A percentile compares a stretch with the other conserved stretches of the same genome.
phyloP scores from a whole-genome alignment of 148 eudicot genomes.

The Vaccinium darrowii region DNA sequence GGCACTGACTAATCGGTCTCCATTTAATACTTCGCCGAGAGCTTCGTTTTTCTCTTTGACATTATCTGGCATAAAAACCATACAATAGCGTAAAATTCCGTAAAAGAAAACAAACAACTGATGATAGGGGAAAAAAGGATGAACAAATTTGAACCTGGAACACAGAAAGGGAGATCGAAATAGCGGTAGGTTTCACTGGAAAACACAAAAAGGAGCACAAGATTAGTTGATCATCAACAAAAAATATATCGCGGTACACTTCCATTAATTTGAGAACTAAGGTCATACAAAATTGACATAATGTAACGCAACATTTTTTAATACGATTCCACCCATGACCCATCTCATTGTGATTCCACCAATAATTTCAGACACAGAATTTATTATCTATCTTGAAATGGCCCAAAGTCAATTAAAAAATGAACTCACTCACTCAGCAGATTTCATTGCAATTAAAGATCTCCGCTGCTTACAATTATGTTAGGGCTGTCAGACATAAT shows the following conservation, averaged over 20 bases:
- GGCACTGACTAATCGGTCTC: conserved; percentile 66
- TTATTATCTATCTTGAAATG: too few species aligned
- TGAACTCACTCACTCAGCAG: background rate
- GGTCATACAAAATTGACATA: background rate
- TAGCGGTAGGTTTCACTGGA: conserved; percentile 69
- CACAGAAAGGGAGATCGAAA: conserved; percentile 68
- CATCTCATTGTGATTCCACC: too few species aligned
- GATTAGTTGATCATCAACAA: conserved; percentile 4
- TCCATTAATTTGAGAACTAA: background rate
- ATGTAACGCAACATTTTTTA: background rate
- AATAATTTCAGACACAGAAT: too few species aligned
- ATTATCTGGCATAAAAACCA: conserved; percentile 28
- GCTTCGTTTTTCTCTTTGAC: conserved; percentile 67
- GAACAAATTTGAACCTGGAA: conserved; percentile 36
- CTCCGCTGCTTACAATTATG: background rate
- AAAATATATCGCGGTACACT: too few species aligned
- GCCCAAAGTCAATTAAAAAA: too few species aligned
- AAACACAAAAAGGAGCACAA: background rate
- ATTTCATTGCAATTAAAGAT: background rate
- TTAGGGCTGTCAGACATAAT: background rate
- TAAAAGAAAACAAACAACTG: background rate
- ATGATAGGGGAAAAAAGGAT: background rate
- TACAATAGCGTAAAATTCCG: background rate
- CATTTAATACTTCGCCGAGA: conserved; percentile 71
- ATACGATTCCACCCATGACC: too few species aligned